Percentiles rank a stretch among this genome's conserved stretches.
Conservation (phyloP, 2,329 filamentous ascomycete species). For the Tricladium varicosporioides region DNA sequence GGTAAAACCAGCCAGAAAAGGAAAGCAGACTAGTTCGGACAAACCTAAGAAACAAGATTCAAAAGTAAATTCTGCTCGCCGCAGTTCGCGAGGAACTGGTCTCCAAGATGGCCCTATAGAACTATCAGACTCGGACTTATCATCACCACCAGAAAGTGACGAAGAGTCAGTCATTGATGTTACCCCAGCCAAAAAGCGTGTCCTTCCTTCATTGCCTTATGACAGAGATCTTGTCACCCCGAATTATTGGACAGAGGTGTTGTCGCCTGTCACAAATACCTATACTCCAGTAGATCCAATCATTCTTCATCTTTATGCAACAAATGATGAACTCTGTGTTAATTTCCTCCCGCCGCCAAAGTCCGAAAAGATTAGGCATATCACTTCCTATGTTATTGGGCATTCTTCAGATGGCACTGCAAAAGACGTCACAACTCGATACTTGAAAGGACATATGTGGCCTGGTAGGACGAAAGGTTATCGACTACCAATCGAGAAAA, state of each 20-base stretch:
- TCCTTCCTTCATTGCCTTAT: conserved; percentile 47
- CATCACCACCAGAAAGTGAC: conserved; percentile 44
- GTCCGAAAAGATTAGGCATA: conserved; percentile 82
- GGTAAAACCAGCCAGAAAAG: conserved; percentile 19
- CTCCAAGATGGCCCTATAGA: conserved; percentile 39
- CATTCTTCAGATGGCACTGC: conserved; percentile 82
- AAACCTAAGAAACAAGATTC: conserved; percentile 11
- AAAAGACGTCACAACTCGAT: conserved; percentile 92
- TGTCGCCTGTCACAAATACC: conserved; percentile 77
- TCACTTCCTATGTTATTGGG: conserved; percentile 85
- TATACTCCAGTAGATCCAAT: conserved; percentile 78
- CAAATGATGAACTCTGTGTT: conserved; percentile 68
- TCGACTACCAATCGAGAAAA: conserved; percentile 74
- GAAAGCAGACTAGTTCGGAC: conserved; percentile 22
- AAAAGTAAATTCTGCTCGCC: conserved; percentile 21
- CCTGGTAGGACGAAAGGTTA: conserved; percentile 89
- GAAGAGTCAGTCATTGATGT: conserved; percentile 60
- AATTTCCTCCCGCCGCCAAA: conserved; percentile 78
- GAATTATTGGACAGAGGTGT: conserved; percentile 89
- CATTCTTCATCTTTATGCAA: conserved; percentile 64
- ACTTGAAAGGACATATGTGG: conserved; percentile 76
- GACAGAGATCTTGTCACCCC: conserved; percentile 80
- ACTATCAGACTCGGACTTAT: conserved; percentile 48
- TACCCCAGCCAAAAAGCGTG: conserved; percentile 22
- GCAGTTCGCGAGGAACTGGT: conserved; percentile 26